Base-by-base conservation (phyloP, 768 basidiomycete genomes). In the Rhodotorula babjevae region DNA sequence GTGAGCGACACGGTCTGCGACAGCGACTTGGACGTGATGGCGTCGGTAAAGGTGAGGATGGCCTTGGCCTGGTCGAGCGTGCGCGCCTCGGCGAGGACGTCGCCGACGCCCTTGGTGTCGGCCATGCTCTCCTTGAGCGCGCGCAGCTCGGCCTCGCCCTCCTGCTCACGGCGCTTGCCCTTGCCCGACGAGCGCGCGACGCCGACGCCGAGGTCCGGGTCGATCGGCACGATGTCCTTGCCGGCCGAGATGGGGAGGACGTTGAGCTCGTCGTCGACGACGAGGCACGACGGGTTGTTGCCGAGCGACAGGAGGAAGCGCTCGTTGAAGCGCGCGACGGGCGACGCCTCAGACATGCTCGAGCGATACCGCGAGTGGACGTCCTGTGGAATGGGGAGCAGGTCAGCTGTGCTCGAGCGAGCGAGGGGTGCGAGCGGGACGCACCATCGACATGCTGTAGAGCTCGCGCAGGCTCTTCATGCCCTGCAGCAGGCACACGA, bases 271-370 rank as follows among this genome's bases (percentile, higher is more conserved):
- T 99, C 96, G 79, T 99, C 96, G 62, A 99, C 86, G 36, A 98
- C 88, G 2, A 99, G 85, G 78, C 95, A 97, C 79, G 95, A 92
- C 15, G 88, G 84, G 79, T 92, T 97, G 27, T 92, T 90, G 33
- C 93, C 93, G 29, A 99, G 87, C 29, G 96, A 99, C 27, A 99
- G 86, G 78, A 99, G 97, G 82, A 99, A 99, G 19, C 96, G 90
- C 80, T 99, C 96, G 82, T 99, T 99, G 84, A 99, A 99, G 40
- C 96, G 87, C 0, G 96, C 92, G n/a, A 88, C 84, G 44, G 94
- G 90, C 12, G 89, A 85, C 36, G 73, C 42, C 62, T 82, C 80
- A 21, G 82, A 81, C 58, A 78, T 79, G n/a, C 69, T 68, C 0
- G 96, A 97, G 40, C 95, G 85, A 80, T 98, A 99, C 47, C 96